A percentile compares a stretch with the other conserved stretches of the same genome.
Evolutionary conservation across 2,329 filamentous ascomycete species (phyloP).

Genomic region (Neofusicoccum sp.): DNA sequence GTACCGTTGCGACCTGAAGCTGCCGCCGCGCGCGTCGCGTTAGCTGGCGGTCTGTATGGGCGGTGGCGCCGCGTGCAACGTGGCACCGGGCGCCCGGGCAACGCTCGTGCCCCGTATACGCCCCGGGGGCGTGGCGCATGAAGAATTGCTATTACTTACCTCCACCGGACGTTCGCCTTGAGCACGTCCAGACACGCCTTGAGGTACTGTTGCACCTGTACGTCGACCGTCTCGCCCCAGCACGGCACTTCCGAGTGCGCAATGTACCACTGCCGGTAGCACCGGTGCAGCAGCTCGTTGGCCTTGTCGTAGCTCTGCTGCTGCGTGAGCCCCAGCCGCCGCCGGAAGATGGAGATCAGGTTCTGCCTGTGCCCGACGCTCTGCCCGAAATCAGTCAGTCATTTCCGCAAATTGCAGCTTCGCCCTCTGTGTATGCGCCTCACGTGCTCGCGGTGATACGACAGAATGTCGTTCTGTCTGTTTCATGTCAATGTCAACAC

Average conservation of each 20-base stretch:
- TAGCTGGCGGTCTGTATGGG: not conserved
- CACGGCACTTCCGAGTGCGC: constrained; percentile 15
- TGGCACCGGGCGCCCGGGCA: constrained; percentile 17
- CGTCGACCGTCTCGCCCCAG: constrained; percentile 17
- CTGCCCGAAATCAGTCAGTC: constrained; percentile 18
- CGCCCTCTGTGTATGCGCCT: not conserved
- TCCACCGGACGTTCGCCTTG: constrained; percentile 18
- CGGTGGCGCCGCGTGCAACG: not conserved
- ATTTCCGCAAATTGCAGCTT: constrained; percentile 6
- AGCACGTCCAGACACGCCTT: constrained; percentile 17
- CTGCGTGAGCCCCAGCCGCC: constrained; percentile 17
- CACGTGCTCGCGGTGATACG: constrained; percentile 19
- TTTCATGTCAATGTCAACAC: not conserved
- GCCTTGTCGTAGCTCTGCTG: constrained; percentile 18
- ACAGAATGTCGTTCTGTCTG: constrained; percentile 19
- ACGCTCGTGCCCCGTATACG: constrained; percentile 15
- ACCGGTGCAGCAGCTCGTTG: constrained; percentile 16
- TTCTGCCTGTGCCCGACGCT: constrained; percentile 19
- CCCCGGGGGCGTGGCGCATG: constrained; percentile 6
- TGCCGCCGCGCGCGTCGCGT: not conserved
- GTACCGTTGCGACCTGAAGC: constrained; percentile 18
- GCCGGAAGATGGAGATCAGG: constrained; percentile 19
- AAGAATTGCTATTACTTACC: constrained; percentile 3
- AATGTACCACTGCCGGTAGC: constrained; percentile 19
- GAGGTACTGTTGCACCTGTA: constrained; percentile 18